These are phyloP conservation scores for Colletotrichum sp. DNA, from an alignment of 2,329 filamentous ascomycete genomes.

Conservation along the genomic window DNA sequence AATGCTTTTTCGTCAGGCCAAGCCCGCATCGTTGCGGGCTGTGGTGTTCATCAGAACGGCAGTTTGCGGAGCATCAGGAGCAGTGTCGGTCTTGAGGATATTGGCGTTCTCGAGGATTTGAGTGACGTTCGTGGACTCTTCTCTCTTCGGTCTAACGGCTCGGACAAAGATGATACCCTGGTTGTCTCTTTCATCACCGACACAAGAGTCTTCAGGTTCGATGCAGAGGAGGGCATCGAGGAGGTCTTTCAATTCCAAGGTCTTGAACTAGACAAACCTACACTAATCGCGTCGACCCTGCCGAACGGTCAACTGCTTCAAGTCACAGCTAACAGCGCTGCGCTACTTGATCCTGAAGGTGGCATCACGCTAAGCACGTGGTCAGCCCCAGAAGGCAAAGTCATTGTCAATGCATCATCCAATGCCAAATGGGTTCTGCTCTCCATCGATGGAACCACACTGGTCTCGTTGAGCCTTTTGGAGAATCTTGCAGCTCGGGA, in stretches of 20 bases:
- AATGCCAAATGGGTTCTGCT: slow-evolving; percentile 75
- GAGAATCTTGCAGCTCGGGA: slow-evolving; percentile 62
- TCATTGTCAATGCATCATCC: slow-evolving; percentile 80
- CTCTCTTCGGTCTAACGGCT: slow-evolving; percentile 60
- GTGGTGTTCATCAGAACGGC: slow-evolving; percentile 87
- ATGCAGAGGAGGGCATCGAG: slow-evolving; percentile 77
- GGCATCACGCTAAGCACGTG: slow-evolving; percentile 20
- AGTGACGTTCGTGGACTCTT: slow-evolving; percentile 76
- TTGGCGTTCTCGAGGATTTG: slow-evolving; percentile 83
- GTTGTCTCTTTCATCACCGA: slow-evolving; percentile 83
- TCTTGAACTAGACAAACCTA: slow-evolving; percentile 71
- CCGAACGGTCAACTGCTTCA: slow-evolving; percentile 16
- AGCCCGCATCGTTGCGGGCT: slow-evolving; percentile 90
- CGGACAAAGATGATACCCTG: slow-evolving; percentile 68
- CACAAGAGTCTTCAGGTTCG: slow-evolving; percentile 83
- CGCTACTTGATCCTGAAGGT: slow-evolving; percentile 18
- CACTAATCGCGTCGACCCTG: slow-evolving; percentile 71
- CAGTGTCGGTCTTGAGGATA: slow-evolving; percentile 89
- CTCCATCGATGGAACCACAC: slow-evolving; percentile 74
- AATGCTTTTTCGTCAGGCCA: slow-evolving; percentile 96
- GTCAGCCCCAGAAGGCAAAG: slow-evolving; percentile 40
- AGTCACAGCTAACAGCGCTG: slow-evolving; percentile 6
- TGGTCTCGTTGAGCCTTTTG: slow-evolving; percentile 72
- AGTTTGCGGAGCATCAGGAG: slow-evolving; percentile 89
- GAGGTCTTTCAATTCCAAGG: slow-evolving; percentile 81